Evolutionary conservation across 495 filamentous ascomycete genomes (phyloP).

Genomic region (Talaromyces trachyspermus): DNA sequence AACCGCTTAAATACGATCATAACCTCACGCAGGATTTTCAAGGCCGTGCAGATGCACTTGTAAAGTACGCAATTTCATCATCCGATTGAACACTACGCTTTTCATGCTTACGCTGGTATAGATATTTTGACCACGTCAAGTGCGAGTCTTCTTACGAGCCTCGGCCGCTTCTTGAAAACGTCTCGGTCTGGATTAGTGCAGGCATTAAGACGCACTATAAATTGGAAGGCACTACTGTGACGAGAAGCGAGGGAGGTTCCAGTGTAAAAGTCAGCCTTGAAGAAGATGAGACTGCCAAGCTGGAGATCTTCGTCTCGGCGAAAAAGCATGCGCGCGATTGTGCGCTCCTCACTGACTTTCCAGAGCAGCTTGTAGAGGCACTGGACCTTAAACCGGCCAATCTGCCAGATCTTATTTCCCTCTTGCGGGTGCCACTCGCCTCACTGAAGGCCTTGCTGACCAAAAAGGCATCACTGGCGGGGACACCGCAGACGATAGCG

Average conservation of each 20-base stretch:
- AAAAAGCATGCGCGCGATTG: slow-evolving; percentile 2
- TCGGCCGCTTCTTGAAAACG: slow-evolving; percentile 1
- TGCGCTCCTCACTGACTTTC: slow-evolving; percentile 4
- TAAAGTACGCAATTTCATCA: slow-evolving; percentile 3
- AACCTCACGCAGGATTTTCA: slow-evolving; percentile 3
- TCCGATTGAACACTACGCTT: not conserved
- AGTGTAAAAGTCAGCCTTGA: slow-evolving; percentile 1
- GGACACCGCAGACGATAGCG: not conserved
- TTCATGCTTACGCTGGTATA: slow-evolving; percentile 3
- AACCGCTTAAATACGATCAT: slow-evolving; percentile 2
- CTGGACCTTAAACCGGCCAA: not conserved
- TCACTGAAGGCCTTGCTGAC: slow-evolving; percentile 3
- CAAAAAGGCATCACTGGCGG: not conserved
- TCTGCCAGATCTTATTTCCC: not conserved
- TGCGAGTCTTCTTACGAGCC: slow-evolving; percentile 4
- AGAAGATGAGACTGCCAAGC: slow-evolving; percentile 1
- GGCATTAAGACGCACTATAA: slow-evolving; percentile 5
- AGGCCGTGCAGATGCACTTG: slow-evolving; percentile 1
- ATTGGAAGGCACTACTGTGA: not conserved
- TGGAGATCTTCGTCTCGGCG: slow-evolving; percentile 3
- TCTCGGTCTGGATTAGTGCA: slow-evolving; percentile 3
- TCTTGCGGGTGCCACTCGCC: not conserved
- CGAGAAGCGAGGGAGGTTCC: not conserved
- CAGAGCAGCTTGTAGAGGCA: slow-evolving; percentile 5
- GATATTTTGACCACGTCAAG: not conserved